Evolutionary conservation across 1,284 basidiomycete genomes (phyloP).

Genomic region (Leccinum fuscescens): DNA sequence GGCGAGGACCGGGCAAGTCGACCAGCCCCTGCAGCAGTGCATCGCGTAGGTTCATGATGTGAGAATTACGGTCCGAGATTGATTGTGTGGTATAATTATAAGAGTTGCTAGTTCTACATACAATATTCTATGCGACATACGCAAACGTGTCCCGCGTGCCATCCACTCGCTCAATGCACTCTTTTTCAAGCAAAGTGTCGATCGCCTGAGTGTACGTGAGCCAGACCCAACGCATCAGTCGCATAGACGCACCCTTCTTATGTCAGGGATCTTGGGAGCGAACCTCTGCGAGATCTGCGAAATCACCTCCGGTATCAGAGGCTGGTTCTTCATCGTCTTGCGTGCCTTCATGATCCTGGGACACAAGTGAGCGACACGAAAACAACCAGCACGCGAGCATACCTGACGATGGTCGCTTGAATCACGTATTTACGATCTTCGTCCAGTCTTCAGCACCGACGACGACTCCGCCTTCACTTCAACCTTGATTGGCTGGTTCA

Average conservation of each 20-base stretch:
- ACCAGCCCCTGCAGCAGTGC: slow-evolving; percentile 57
- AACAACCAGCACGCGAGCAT: slow-evolving; percentile 7
- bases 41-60: slow-evolving; percentile 55
- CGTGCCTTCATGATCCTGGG: slow-evolving; percentile 94
- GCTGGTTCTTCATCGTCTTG: slow-evolving; percentile 96
- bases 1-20: slow-evolving; percentile 60
- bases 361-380: background rate
- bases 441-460: slow-evolving; percentile 94
- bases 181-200: slow-evolving; percentile 94
- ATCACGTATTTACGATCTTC: slow-evolving; percentile 98
- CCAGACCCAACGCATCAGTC: background rate
- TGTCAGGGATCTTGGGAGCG: slow-evolving; percentile 87
- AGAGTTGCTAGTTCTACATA: background rate
- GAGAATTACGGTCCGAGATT: slow-evolving; percentile 13
- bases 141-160: slow-evolving; percentile 78
- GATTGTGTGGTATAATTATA: background rate
- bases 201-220: slow-evolving; percentile 67
- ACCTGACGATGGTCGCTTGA: slow-evolving; percentile 97
- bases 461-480: slow-evolving; percentile 91
- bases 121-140: slow-evolving; percentile 62
- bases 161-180: slow-evolving; percentile 93
- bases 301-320: slow-evolving; percentile 92
- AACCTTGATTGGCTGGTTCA: slow-evolving; percentile 93
- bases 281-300: slow-evolving; percentile 88
- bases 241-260: slow-evolving; percentile 70